phyloP scores from a whole-genome alignment of 2,329 filamentous ascomycete species.

The Aureobasidium subglaciale region DNA sequence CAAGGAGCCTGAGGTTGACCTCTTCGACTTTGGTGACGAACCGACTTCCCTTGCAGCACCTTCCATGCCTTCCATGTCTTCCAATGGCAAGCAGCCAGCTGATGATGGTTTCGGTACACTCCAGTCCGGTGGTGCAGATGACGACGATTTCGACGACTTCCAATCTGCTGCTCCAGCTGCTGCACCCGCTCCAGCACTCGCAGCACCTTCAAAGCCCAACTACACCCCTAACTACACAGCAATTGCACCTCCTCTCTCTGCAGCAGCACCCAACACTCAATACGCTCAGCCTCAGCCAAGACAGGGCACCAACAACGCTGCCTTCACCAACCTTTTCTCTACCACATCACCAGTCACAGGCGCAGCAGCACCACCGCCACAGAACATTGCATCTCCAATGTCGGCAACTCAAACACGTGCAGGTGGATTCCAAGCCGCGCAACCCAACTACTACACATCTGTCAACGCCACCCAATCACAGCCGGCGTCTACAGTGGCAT shows the following conservation, averaged over 20 bases:
- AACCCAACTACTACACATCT: slow-evolving; percentile 93
- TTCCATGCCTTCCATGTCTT: slow-evolving; percentile 33
- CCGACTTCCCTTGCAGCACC: slow-evolving; percentile 45
- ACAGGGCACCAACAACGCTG: slow-evolving; percentile 72
- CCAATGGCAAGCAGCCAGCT: slow-evolving; percentile 38
- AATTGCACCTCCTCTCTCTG: slow-evolving; percentile 41
- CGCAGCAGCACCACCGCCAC: slow-evolving; percentile 35
- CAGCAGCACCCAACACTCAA: slow-evolving; percentile 53
- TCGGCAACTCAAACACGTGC: slow-evolving; percentile 44
- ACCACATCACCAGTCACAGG: slow-evolving; percentile 69
- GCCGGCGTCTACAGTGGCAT: slow-evolving; percentile 31
- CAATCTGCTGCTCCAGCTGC: slow-evolving; percentile 68
- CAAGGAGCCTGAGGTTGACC: slow-evolving; percentile 81
- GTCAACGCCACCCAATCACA: slow-evolving; percentile 44
- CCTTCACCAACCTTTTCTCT: slow-evolving; percentile 73
- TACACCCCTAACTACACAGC: slow-evolving; percentile 33
- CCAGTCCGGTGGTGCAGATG: slow-evolving; percentile 64
- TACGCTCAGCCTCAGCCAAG: slow-evolving; percentile 79
- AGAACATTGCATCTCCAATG: slow-evolving; percentile 26
- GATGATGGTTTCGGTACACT: slow-evolving; percentile 93
- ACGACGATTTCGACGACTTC: slow-evolving; percentile 96
- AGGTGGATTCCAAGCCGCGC: slow-evolving; percentile 63
- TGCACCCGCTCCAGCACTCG: slow-evolving; percentile 28
- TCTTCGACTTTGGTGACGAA: slow-evolving; percentile 85
- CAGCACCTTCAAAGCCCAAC: slow-evolving; percentile 27